These are phyloP conservation scores for Penicillium longicatenatum DNA, from an alignment of 495 filamentous ascomycete genomes.

Conservation along the genomic window DNA sequence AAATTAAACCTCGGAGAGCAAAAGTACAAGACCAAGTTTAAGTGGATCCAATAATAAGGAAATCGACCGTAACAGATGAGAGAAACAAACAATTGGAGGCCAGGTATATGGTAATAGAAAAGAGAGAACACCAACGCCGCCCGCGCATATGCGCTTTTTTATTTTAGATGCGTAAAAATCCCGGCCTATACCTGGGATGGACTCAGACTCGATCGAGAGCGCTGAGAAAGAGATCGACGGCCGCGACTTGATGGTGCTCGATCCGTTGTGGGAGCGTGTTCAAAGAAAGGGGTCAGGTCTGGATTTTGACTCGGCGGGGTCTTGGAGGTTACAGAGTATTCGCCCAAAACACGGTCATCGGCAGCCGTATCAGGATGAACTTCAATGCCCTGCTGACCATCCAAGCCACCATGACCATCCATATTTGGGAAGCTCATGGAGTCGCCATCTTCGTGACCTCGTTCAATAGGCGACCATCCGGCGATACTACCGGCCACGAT, in stretches of 20 bases:
- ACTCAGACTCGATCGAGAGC: constrained; percentile 42
- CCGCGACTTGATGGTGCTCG: constrained; percentile 43
- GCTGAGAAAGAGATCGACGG: constrained; percentile 40
- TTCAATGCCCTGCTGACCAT: constrained; percentile 54
- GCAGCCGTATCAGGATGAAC: constrained; percentile 59
- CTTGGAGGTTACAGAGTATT: constrained; percentile 42
- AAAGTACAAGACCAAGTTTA: neutral
- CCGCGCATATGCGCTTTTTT: constrained; percentile 11
- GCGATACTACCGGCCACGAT: constrained; percentile 85
- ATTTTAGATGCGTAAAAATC: neutral
- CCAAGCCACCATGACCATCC: constrained; percentile 47
- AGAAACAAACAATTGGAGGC: neutral
- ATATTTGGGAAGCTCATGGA: constrained; percentile 50
- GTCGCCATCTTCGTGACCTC: constrained; percentile 50
- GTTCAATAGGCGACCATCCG: constrained; percentile 86
- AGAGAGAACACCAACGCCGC: constrained; percentile 13
- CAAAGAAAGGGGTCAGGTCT: constrained; percentile 55
- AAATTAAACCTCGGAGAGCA: neutral
- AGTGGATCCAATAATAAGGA: neutral
- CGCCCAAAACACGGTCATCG: constrained; percentile 55
- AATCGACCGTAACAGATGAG: neutral
- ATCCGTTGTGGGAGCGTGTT: constrained; percentile 36
- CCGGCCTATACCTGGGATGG: constrained; percentile 30
- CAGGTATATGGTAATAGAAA: constrained; percentile 9
- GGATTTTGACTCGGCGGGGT: constrained; percentile 62